phyloP scores from a whole-genome alignment of 1,284 basidiomycete species.

The Fomitiporia mediterranea region DNA sequence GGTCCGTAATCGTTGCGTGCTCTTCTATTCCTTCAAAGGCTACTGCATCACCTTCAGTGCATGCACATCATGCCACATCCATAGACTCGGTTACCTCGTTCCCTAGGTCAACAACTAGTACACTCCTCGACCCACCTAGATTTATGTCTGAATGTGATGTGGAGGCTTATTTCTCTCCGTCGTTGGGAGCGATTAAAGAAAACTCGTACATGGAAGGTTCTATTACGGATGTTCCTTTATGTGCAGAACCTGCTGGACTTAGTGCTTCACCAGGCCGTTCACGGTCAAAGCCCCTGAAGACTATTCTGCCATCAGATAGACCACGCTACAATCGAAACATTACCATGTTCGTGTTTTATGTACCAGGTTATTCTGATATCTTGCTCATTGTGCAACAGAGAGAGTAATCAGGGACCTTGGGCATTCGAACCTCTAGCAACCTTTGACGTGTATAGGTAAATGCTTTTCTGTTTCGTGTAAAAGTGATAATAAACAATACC shows the following conservation, averaged over 20 bases:
- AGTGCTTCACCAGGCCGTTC: neutral
- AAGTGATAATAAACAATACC: neutral
- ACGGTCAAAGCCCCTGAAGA: neutral
- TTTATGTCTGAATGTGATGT: neutral
- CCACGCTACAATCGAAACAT: conserved; percentile 7
- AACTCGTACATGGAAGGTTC: neutral
- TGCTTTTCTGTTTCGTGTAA: neutral
- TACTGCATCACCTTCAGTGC: neutral
- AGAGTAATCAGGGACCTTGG: neutral
- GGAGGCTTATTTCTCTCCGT: neutral
- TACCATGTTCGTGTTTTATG: neutral
- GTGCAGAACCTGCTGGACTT: neutral
- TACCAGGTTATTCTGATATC: neutral
- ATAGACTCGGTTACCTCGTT: neutral
- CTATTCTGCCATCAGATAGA: neutral
- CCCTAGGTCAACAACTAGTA: neutral
- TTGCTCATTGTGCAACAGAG: neutral
- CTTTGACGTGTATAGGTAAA: neutral
- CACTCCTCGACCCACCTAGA: neutral
- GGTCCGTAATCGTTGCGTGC: neutral
- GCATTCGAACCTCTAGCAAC: neutral
- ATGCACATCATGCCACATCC: neutral
- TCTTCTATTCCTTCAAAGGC: conserved; percentile 1
- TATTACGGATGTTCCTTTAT: neutral
- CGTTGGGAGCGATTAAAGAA: neutral